A percentile compares a stretch with the other conserved stretches of the same genome.
Evolutionary conservation across 1,139 yeast genomes (phyloP).

Genomic region (Suhomyces chickasaworum): DNA sequence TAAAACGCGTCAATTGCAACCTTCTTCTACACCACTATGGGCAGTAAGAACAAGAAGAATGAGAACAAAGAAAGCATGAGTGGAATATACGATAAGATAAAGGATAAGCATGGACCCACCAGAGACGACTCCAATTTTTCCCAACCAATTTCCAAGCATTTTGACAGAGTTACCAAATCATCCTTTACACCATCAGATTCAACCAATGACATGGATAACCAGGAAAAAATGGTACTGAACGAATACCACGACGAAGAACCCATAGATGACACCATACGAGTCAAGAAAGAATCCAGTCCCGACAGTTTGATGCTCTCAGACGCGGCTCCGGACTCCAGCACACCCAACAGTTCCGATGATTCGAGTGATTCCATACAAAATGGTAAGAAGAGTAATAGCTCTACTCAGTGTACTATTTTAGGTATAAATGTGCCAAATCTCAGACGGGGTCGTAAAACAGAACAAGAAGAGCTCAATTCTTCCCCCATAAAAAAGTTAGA

Average conservation of each 20-base stretch:
- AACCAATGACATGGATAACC: neutral
- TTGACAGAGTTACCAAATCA: neutral
- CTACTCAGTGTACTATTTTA: constrained; percentile 11
- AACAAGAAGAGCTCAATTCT: constrained; percentile 22
- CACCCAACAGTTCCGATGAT: constrained; percentile 2
- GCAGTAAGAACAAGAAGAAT: constrained; percentile 1
- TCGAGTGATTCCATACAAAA: neutral
- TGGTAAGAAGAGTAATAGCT: neutral
- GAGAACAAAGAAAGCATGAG: constrained; percentile 3
- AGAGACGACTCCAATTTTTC: neutral
- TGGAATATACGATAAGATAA: neutral
- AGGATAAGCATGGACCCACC: neutral
- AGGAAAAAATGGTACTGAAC: neutral
- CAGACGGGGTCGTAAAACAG: constrained; percentile 2
- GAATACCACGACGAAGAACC: neutral
- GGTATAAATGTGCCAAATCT: constrained; percentile 10
- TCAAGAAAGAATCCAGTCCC: neutral
- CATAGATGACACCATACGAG: neutral
- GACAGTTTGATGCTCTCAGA: constrained; percentile 1
- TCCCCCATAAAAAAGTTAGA: constrained; percentile 25
- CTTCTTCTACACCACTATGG: constrained; percentile 3
- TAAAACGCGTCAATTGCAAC: constrained; percentile 9
- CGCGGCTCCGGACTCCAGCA: neutral
- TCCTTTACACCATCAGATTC: neutral
- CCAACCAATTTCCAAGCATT: neutral